Percentiles rank a stretch among this genome's conserved stretches.
These are phyloP conservation scores for Phytophthora tubulina DNA, from an alignment of 352 stramenopile genomes.

Conservation along the genomic window DNA sequence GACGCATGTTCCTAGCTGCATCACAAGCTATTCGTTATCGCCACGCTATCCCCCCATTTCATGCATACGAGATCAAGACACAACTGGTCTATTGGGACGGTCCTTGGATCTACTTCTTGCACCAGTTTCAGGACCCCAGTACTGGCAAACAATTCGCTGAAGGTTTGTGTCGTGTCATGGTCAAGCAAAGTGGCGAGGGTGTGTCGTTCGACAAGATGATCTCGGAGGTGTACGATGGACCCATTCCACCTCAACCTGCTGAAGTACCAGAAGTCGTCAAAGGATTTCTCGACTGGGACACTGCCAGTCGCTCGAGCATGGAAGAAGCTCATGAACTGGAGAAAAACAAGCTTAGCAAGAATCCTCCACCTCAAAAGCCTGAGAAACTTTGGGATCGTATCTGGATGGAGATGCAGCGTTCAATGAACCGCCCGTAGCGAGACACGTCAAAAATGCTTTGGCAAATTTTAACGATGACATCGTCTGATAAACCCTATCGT, in stretches of 20 bases:
- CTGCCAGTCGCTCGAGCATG: constrained; percentile 48
- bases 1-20: constrained; percentile 66
- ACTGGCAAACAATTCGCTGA: constrained; percentile 68
- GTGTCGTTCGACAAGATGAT: constrained; percentile 45
- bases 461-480: background rate
- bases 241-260: constrained; percentile 24
- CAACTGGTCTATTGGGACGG: constrained; percentile 62
- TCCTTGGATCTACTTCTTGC: constrained; percentile 66
- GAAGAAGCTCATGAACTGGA: constrained; percentile 30
- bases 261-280: constrained; percentile 51
- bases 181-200: constrained; percentile 33
- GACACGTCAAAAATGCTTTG: background rate
- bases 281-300: constrained; percentile 54
- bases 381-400: constrained; percentile 39
- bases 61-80: constrained; percentile 66
- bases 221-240: constrained; percentile 39
- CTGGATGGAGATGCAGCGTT: constrained; percentile 50
- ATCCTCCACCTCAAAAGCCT: constrained; percentile 9
- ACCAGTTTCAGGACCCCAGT: constrained; percentile 65
- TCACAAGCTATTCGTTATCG: constrained; percentile 72
- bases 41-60: constrained; percentile 58
- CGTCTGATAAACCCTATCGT: no score
- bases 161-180: constrained; percentile 47
- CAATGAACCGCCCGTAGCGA: constrained; percentile 50
- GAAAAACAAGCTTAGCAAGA: constrained; percentile 14